Evolutionary conservation across 306 rosid genomes (phyloP).

Genomic region (Cicer judaicum): DNA sequence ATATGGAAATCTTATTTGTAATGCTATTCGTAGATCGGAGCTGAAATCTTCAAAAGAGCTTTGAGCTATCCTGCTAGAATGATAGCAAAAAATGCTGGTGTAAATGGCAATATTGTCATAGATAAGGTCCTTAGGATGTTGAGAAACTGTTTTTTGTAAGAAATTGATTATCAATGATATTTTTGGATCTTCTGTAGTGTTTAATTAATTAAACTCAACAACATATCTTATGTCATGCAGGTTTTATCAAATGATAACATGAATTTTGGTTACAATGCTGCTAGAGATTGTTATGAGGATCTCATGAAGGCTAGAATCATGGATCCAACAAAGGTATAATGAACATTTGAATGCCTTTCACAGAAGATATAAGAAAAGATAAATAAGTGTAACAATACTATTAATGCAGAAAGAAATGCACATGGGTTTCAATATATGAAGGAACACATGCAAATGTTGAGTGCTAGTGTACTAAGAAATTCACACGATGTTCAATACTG

Average conservation of each 20-base stretch:
- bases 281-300: slow-evolving; percentile 78
- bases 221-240: slow-evolving; percentile 50
- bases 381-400: no score
- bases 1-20: neutral
- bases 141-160: slow-evolving; percentile 43
- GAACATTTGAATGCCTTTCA: slow-evolving; percentile 31
- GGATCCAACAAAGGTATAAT: slow-evolving; percentile 83
- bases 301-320: slow-evolving; percentile 83
- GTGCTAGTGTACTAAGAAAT: neutral
- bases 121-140: slow-evolving; percentile 67
- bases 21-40: slow-evolving; percentile 73
- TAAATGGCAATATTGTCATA: slow-evolving; percentile 79
- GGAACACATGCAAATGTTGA: no score
- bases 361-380: neutral
- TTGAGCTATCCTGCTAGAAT: slow-evolving; percentile 78
- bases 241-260: slow-evolving; percentile 59
- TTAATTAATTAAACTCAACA: slow-evolving; percentile 23
- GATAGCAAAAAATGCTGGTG: slow-evolving; percentile 94
- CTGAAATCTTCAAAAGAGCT: slow-evolving; percentile 86
- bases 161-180: slow-evolving; percentile 27
- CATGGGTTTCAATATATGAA: no score
- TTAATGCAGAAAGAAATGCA: no score
- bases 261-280: slow-evolving; percentile 85
- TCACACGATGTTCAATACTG: neutral
- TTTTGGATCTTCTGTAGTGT: slow-evolving; percentile 23